Percentiles rank a stretch among this genome's conserved stretches.
phyloP scores from a whole-genome alignment of 371 early-diverging fungal genomes.

The Funneliformis caledonium region DNA sequence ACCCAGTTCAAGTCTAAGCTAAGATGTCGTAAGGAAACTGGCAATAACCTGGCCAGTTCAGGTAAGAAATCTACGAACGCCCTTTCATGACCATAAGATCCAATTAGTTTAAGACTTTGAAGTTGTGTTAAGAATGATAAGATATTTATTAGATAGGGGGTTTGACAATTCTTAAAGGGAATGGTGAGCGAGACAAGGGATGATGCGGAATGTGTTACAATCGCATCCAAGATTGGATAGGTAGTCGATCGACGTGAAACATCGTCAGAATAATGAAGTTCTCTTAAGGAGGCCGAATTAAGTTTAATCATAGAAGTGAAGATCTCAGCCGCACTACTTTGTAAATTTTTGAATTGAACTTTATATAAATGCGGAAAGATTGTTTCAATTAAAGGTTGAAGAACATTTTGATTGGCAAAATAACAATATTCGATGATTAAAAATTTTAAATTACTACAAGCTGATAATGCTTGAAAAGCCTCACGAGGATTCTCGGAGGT shows the following conservation, averaged over 20 bases:
- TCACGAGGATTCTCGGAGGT: background rate
- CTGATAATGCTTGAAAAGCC: background rate
- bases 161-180: slow-evolving; percentile 13
- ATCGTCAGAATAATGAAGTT: slow-evolving; percentile 7
- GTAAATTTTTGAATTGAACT: background rate
- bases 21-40: background rate
- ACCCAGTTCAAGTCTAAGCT: slow-evolving; percentile 19
- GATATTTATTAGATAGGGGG: background rate
- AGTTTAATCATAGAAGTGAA: background rate
- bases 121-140: background rate
- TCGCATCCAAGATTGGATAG: background rate
- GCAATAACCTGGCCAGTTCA: background rate
- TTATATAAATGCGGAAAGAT: background rate
- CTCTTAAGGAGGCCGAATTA: background rate
- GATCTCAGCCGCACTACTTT: background rate
- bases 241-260: background rate
- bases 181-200: background rate
- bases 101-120: slow-evolving; percentile 17
- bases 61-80: slow-evolving; percentile 5
- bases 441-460: background rate
- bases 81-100: slow-evolving; percentile 13
- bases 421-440: slow-evolving; percentile 1
- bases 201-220: background rate
- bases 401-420: background rate
- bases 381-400: background rate